phyloP scores from a whole-genome alignment of 2,329 filamentous ascomycete species.

The Ceratocystis destructans region DNA sequence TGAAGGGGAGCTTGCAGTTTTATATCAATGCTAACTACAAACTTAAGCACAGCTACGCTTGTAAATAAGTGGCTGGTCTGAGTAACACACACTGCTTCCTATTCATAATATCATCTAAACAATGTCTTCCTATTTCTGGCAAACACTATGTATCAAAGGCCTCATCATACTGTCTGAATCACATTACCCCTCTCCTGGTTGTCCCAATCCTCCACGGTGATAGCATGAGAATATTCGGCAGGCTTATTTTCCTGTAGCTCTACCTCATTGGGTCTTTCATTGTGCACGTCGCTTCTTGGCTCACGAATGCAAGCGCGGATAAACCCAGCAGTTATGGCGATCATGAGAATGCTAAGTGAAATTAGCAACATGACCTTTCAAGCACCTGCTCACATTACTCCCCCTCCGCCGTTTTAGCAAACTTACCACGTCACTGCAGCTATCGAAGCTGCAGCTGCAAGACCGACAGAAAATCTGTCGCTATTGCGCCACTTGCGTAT shows the following conservation, averaged over 20 bases:
- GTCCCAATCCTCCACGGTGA: background rate
- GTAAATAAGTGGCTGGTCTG: background rate
- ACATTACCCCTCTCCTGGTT: background rate
- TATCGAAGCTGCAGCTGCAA: constrained; percentile 30
- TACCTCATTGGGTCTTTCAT: background rate
- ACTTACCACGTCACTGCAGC: constrained; percentile 31
- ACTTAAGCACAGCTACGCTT: background rate
- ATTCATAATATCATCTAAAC: background rate
- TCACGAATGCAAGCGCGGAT: background rate
- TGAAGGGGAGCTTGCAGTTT: background rate
- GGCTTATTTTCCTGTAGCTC: constrained; percentile 9
- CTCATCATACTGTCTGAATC: background rate
- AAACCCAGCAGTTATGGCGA: background rate
- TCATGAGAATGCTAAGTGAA: background rate
- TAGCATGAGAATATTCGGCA: background rate
- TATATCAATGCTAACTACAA: background rate
- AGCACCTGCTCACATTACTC: background rate
- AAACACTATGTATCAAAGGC: background rate
- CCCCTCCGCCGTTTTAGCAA: background rate
- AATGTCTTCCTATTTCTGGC: background rate
- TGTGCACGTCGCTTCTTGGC: background rate
- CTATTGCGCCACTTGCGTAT: constrained; percentile 17
- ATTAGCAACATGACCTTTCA: background rate
- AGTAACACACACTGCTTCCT: background rate
- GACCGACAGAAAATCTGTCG: constrained; percentile 23